Evolutionary conservation across 805 yeast species (phyloP).

Genomic region (Yarrowia sp.): DNA sequence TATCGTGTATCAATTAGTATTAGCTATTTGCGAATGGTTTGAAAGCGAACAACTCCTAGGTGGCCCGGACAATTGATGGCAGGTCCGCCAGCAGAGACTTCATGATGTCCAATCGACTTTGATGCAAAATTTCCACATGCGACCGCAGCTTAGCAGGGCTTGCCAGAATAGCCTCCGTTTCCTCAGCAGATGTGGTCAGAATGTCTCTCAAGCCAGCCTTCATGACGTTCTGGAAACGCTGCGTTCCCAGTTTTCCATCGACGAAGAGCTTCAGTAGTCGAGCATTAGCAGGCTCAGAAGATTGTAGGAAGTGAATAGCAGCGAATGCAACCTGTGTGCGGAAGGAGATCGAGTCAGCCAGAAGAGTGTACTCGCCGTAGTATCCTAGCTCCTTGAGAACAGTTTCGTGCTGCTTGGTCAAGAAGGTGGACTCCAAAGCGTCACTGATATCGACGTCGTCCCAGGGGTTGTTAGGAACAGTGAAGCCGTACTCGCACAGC

Average conservation of each 20-base stretch:
- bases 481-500: constrained; percentile 85
- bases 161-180: neutral
- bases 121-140: constrained; percentile 14
- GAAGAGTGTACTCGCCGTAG: constrained; percentile 71
- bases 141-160: neutral
- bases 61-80: constrained; percentile 9
- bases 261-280: constrained; percentile 15
- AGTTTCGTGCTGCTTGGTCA: constrained; percentile 41
- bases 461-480: constrained; percentile 58
- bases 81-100: constrained; percentile 1
- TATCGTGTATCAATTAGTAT: no score
- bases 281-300: neutral
- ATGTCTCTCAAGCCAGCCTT: constrained; percentile 21
- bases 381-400: constrained; percentile 57
- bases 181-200: neutral
- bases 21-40: no score
- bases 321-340: constrained; percentile 77
- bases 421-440: constrained; percentile 42
- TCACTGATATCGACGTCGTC: constrained; percentile 64
- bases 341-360: constrained; percentile 55
- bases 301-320: constrained; percentile 23
- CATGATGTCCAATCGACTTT: neutral
- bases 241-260: constrained; percentile 17
- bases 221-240: constrained; percentile 10
- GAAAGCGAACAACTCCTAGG: no score